Evolutionary conservation across 345 rosid species (phyloP).

Genomic region (Microcos paniculata): DNA sequence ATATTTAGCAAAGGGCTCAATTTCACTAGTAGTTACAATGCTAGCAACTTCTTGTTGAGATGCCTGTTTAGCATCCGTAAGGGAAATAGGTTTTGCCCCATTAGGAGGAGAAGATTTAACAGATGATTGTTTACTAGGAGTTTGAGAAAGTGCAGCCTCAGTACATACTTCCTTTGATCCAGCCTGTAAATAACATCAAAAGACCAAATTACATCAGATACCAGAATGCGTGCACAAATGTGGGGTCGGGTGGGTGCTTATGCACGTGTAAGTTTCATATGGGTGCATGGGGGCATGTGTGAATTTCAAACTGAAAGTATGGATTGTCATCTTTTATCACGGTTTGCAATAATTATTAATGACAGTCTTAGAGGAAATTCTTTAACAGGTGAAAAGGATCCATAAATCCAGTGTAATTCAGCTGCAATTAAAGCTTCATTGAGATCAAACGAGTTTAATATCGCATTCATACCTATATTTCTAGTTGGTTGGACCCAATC

Average conservation of each 20-base stretch:
- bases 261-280: neutral
- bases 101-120: constrained; percentile 36
- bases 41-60: constrained; percentile 32
- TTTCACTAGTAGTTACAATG: constrained; percentile 30
- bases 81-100: constrained; percentile 31
- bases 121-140: constrained; percentile 34
- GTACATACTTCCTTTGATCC: constrained; percentile 64
- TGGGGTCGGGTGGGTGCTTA: neutral
- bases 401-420: neutral
- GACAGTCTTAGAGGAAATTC: neutral
- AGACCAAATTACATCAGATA: neutral
- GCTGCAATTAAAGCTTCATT: neutral
- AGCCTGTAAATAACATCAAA: constrained; percentile 38
- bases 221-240: neutral
- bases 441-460: neutral
- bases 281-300: too few species aligned
- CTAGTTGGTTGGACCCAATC: neutral
- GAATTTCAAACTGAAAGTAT: neutral
- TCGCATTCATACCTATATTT: neutral
- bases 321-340: neutral
- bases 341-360: neutral
- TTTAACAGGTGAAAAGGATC: neutral
- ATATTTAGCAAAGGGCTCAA: constrained; percentile 30
- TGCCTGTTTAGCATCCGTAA: constrained; percentile 31
- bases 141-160: constrained; percentile 37